A percentile compares a stretch with the other conserved stretches of the same genome.
Conservation (phyloP, 805 yeast species). For the Candida vartiovaarae region DNA sequence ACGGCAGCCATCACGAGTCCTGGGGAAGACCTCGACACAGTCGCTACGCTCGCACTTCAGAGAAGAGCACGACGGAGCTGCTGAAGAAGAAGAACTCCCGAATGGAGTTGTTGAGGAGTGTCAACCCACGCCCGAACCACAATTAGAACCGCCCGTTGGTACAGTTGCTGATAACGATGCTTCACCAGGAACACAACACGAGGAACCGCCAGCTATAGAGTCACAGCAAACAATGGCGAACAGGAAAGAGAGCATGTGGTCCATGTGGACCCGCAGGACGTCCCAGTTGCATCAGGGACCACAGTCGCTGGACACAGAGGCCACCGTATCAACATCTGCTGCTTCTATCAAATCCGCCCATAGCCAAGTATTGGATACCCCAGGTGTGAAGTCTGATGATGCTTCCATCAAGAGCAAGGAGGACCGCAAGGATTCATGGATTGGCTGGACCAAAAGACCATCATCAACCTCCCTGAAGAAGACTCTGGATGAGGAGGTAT, state of each 20-base stretch:
- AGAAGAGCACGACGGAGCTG: constrained; percentile 1
- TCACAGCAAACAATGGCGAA: neutral
- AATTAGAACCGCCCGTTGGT: neutral
- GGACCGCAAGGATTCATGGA: constrained; percentile 11
- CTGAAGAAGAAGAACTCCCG: constrained; percentile 1
- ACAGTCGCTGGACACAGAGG: neutral
- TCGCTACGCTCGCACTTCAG: neutral
- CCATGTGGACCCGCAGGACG: constrained; percentile 6
- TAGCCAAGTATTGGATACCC: constrained; percentile 2
- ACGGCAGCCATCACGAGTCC: neutral
- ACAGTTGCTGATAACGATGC: neutral
- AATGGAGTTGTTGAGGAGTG: neutral
- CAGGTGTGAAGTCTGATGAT: neutral
- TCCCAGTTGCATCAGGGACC: constrained; percentile 3
- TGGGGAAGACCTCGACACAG: constrained; percentile 1
- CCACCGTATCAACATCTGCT: constrained; percentile 2
- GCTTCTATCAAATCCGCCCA: constrained; percentile 7
- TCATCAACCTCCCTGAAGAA: constrained; percentile 17
- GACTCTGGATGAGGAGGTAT: constrained; percentile 11
- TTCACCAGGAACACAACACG: constrained; percentile 7
- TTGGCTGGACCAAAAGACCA: constrained; percentile 18
- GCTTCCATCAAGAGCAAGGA: neutral
- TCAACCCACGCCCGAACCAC: neutral
- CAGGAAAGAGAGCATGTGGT: constrained; percentile 11
- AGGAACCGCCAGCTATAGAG: neutral